Evolutionary conservation across 805 yeast genomes (phyloP).

Genomic region (Hanseniaspora occidentalis): DNA sequence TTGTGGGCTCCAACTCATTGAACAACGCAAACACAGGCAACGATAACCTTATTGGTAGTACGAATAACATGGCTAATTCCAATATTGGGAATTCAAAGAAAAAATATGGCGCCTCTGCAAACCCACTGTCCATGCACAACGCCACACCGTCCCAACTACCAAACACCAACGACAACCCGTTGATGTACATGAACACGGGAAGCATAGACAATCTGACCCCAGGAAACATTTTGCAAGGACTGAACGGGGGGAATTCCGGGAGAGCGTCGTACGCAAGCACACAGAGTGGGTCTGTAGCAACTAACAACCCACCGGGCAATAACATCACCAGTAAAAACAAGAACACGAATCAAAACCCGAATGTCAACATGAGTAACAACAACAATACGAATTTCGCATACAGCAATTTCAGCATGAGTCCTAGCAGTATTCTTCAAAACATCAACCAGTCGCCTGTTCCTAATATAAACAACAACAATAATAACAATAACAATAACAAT

Average conservation of each 20-base stretch:
- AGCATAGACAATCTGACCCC: constrained; percentile 1
- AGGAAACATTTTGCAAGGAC: background rate
- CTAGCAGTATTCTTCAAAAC: background rate
- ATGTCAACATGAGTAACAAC: background rate
- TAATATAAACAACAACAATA: background rate
- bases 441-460: background rate
- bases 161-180: background rate
- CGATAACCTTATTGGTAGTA: background rate
- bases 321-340: background rate
- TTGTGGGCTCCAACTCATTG: no score
- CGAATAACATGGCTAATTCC: background rate
- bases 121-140: no score
- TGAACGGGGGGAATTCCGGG: background rate
- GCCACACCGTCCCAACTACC: background rate
- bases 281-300: background rate
- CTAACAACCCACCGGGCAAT: background rate
- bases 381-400: background rate
- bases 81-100: no score
- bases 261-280: background rate
- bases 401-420: background rate
- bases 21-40: no score
- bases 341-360: background rate
- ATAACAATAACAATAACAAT: constrained; percentile 1
- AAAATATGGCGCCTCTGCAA: no score
- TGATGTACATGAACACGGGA: background rate